Conservation (phyloP, 805 yeast species). For the Clavispora fructus region DNA sequence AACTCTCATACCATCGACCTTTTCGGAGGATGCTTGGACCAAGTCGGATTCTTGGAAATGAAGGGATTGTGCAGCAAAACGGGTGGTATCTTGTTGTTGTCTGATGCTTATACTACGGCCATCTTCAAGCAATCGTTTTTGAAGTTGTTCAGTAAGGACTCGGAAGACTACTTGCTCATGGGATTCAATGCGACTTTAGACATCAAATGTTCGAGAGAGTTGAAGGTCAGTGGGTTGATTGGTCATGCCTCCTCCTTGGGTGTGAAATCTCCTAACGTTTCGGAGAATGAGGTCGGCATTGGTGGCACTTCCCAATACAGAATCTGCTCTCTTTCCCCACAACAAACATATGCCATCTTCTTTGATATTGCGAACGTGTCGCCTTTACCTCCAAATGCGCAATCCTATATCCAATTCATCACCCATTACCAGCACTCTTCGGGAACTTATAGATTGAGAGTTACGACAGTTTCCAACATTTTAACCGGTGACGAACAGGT, state of each 20-base stretch:
- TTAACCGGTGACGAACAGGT: slow-evolving; percentile 46
- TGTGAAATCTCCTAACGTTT: slow-evolving; percentile 66
- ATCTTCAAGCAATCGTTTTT: slow-evolving; percentile 89
- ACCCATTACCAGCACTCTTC: slow-evolving; percentile 95
- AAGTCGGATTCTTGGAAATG: slow-evolving; percentile 93
- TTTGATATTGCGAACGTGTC: slow-evolving; percentile 64
- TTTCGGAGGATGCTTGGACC: slow-evolving; percentile 94
- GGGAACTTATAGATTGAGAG: slow-evolving; percentile 83
- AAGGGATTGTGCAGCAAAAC: slow-evolving; percentile 76
- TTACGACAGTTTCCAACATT: slow-evolving; percentile 71
- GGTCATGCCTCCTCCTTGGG: slow-evolving; percentile 84
- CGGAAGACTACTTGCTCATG: slow-evolving; percentile 78
- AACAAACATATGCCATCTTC: slow-evolving; percentile 82
- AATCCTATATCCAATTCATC: slow-evolving; percentile 70
- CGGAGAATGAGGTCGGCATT: slow-evolving; percentile 89
- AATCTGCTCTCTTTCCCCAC: slow-evolving; percentile 79
- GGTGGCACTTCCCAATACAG: slow-evolving; percentile 91
- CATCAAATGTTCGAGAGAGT: slow-evolving; percentile 79
- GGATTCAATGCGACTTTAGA: slow-evolving; percentile 88
- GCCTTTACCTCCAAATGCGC: slow-evolving; percentile 43
- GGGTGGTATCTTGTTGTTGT: slow-evolving; percentile 82
- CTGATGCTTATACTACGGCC: slow-evolving; percentile 92
- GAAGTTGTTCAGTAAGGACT: slow-evolving; percentile 82
- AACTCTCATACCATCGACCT: slow-evolving; percentile 81
- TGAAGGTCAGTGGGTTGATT: slow-evolving; percentile 86